Conservation (phyloP, 164 flowering plant genomes). For the Hamamelis virginiana region DNA sequence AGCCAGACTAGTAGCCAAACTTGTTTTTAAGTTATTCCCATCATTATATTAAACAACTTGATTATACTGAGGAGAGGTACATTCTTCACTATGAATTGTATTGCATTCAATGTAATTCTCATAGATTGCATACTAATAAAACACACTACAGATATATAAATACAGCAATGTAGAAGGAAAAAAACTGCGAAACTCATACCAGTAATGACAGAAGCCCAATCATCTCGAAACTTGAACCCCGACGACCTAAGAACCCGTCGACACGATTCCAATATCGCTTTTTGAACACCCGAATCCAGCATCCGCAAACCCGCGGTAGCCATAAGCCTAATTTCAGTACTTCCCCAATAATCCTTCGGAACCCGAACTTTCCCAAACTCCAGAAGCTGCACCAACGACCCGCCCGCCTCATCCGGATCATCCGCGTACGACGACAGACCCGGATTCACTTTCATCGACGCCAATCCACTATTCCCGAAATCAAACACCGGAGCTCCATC, state of each 20-base stretch:
- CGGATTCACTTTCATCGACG: slow-evolving; percentile 66
- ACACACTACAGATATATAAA: no score
- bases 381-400: slow-evolving; percentile 57
- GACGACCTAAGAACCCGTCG: slow-evolving; percentile 55
- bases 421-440: slow-evolving; percentile 71
- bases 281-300: slow-evolving; percentile 51
- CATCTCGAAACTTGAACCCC: slow-evolving; percentile 69
- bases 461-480: slow-evolving; percentile 43
- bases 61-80: no score
- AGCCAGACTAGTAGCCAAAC: no score
- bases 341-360: slow-evolving; percentile 58
- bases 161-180: not conserved
- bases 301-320: slow-evolving; percentile 91
- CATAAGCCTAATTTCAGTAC: slow-evolving; percentile 82
- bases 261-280: slow-evolving; percentile 65
- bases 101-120: no score
- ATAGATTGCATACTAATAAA: not conserved
- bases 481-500: slow-evolving; percentile 36
- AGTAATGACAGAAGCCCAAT: slow-evolving; percentile 88
- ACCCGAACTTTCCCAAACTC: slow-evolving; percentile 65
- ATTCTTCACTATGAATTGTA: no score
- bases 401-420: slow-evolving; percentile 58
- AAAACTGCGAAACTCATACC: slow-evolving; percentile 34
- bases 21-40: no score
- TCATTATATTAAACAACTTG: no score